These are phyloP conservation scores for Akanthomyces dipterigenus DNA, from an alignment of 2,329 filamentous ascomycete genomes.

Conservation along the genomic window DNA sequence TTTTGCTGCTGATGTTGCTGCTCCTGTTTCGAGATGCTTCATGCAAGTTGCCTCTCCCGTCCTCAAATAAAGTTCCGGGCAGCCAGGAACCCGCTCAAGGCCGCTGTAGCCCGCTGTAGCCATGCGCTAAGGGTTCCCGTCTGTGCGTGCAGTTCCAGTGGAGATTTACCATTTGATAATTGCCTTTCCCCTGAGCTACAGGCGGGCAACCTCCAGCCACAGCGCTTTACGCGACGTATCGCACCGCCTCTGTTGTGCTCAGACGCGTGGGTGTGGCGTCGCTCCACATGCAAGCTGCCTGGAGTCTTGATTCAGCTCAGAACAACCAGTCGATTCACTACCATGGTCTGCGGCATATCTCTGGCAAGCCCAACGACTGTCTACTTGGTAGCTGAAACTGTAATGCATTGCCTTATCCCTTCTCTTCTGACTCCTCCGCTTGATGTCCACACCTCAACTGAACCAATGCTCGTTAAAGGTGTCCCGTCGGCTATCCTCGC, in stretches of 20 bases:
- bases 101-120: background rate
- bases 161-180: background rate
- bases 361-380: background rate
- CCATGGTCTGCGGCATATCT: background rate
- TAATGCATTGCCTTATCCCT: background rate
- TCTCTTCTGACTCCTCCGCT: background rate
- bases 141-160: background rate
- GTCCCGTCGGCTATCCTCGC: background rate
- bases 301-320: background rate
- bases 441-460: background rate
- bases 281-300: background rate
- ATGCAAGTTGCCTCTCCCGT: background rate
- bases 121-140: background rate
- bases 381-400: background rate
- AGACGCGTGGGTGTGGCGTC: background rate
- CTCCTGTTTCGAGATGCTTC: background rate
- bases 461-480: background rate
- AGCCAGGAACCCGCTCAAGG: background rate
- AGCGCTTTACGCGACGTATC: background rate
- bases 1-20: background rate
- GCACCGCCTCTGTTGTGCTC: background rate
- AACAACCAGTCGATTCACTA: background rate
- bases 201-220: background rate
- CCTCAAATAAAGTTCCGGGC: background rate
- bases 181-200: conserved; percentile 1